phyloP scores from a whole-genome alignment of 2,329 filamentous ascomycete species.

The Monilinia aucupariae region DNA sequence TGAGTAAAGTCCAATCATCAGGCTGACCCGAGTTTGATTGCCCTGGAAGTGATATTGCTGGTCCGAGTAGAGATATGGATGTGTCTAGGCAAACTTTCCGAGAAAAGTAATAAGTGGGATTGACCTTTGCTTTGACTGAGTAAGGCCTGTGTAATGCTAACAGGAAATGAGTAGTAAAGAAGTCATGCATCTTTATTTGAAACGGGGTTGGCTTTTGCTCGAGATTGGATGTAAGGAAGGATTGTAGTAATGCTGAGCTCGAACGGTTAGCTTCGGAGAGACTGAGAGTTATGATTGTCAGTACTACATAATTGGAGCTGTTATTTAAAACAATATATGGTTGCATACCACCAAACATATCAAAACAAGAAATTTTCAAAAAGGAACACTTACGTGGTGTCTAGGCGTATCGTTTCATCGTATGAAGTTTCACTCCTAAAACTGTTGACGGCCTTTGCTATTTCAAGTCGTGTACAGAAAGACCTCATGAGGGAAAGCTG shows the following conservation, averaged over 20 bases:
- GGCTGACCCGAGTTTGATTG: constrained; percentile 1
- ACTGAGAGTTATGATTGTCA: background rate
- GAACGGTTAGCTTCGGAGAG: constrained; percentile 4
- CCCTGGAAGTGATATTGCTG: constrained; percentile 3
- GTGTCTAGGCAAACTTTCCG: constrained; percentile 44
- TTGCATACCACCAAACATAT: background rate
- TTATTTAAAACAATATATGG: background rate
- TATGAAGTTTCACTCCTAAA: constrained; percentile 42
- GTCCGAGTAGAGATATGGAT: constrained; percentile 27
- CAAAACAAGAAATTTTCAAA: no score
- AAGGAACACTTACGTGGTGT: constrained; percentile 37
- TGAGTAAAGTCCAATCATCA: constrained; percentile 5
- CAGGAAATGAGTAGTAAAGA: constrained; percentile 49
- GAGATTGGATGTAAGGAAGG: constrained; percentile 1
- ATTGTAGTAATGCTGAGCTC: constrained; percentile 3
- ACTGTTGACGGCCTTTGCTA: constrained; percentile 45
- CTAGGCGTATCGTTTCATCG: constrained; percentile 44
- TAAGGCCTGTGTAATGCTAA: constrained; percentile 50
- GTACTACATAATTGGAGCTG: background rate
- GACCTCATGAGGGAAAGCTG: constrained; percentile 44
- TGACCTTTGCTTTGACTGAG: constrained; percentile 38
- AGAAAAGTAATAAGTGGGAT: constrained; percentile 47
- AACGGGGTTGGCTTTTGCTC: constrained; percentile 11
- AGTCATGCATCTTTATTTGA: constrained; percentile 44
- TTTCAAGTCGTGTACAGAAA: constrained; percentile 40